Percentiles rank a stretch among this genome's conserved stretches.
Conservation (phyloP, 2,329 filamentous ascomycete species). For the Arachnopeziza araneosa region DNA sequence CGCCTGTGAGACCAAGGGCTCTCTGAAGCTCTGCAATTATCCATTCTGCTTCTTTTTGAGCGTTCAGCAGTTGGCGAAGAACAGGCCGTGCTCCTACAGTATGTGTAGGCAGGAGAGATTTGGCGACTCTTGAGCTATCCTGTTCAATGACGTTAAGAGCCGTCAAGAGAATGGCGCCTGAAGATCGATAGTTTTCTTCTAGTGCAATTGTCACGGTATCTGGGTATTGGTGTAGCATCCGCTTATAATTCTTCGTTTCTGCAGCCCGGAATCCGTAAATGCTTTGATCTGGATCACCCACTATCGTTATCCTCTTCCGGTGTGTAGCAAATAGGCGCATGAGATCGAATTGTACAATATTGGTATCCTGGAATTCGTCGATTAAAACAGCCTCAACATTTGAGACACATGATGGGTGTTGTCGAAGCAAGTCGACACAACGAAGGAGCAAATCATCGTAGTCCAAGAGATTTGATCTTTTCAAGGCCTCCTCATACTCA, state of each 20-base stretch:
- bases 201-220: constrained; percentile 77
- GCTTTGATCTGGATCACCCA: constrained; percentile 95
- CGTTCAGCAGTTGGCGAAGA: constrained; percentile 65
- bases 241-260: constrained; percentile 80
- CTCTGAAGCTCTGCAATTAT: constrained; percentile 79
- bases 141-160: constrained; percentile 88
- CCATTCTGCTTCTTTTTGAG: constrained; percentile 77
- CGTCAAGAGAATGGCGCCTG: constrained; percentile 72
- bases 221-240: constrained; percentile 71
- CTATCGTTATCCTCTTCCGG: constrained; percentile 77
- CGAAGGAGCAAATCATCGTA: constrained; percentile 88
- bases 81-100: constrained; percentile 74
- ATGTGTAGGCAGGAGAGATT: constrained; percentile 75
- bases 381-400: constrained; percentile 90
- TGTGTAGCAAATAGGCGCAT: constrained; percentile 81
- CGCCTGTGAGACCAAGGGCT: constrained; percentile 62
- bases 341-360: constrained; percentile 87
- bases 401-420: constrained; percentile 72
- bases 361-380: constrained; percentile 97
- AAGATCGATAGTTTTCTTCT: constrained; percentile 93
- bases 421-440: constrained; percentile 72
- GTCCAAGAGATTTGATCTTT: constrained; percentile 76
- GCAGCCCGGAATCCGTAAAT: constrained; percentile 96
- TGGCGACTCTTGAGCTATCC: constrained; percentile 73
- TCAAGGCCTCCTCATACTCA: constrained; percentile 73